Base-by-base conservation (phyloP, 2,329 filamentous ascomycete species). In the Fusarium palustre region DNA sequence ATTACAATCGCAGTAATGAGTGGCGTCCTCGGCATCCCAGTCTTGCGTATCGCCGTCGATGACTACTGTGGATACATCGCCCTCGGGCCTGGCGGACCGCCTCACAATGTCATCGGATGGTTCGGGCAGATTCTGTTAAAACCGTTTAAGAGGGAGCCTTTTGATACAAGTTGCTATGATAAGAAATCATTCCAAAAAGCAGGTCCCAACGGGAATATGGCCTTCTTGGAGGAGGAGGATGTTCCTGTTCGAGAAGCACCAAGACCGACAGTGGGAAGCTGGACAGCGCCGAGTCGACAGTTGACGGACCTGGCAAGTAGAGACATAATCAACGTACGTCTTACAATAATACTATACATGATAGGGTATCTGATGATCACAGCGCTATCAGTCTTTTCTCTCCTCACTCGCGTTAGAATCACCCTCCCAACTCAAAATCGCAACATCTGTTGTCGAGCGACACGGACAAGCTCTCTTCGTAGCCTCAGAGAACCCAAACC, bases 281-380 rank as follows among this genome's bases (percentile, higher is more conserved):
- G 66, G 66, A 64, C 67, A 42, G 66, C 52, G 28, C 67, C 67
- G 10, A 70, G 62, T 41, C 66, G 67, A 10, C 67, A 69, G 34
- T 24, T 70, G 24, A 67, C 57, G 7, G 67, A 64, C 8, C 8
- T 33, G 3, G 58, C 60, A 10, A 33, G 30, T 5, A 30, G 63
- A 12, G 16, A 38, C 11, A 47, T 63, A 9, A 56, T 63, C 7
- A 42, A 63, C 8, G 60, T 45, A 24, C 18, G 36, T 20, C 11
- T 15, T 33, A 5, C 25, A 15, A 4, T 2, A 2, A 3, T 25
- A n/a, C 1, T 10, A 3, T 2, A 1, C 2, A 15, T 20, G 8
- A n/a, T 22, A 7, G 2, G 3, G 2, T 12, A 9, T 8, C 42
- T 64, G 28, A 66, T 39, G 12, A 15, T 18, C 13, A 8, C 22